Percentiles rank a stretch among this genome's conserved stretches.
Evolutionary conservation across 768 basidiomycete species (phyloP).

Genomic region (Suillus subluteus): DNA sequence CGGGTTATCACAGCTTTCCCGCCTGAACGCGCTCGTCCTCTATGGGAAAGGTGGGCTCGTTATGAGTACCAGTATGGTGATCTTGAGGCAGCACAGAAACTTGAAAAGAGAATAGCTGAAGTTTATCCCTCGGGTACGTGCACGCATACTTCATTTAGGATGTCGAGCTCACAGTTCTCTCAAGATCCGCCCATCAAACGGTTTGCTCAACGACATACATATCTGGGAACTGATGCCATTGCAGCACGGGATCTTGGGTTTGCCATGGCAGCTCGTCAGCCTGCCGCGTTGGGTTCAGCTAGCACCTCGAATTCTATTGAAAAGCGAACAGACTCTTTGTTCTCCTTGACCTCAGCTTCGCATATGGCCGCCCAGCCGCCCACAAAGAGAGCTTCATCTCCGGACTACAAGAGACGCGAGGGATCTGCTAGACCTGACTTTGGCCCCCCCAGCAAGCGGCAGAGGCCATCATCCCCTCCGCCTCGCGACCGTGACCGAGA

Average conservation of each 20-base stretch:
- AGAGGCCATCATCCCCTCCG: slow-evolving; percentile 50
- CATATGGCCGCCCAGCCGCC: slow-evolving; percentile 28
- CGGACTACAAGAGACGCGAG: slow-evolving; percentile 45
- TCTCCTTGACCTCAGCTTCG: slow-evolving; percentile 35
- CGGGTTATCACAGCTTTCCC: slow-evolving; percentile 79
- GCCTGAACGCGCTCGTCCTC: slow-evolving; percentile 74
- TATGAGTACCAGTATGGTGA: slow-evolving; percentile 98
- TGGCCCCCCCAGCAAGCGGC: slow-evolving; percentile 46
- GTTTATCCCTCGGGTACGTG: slow-evolving; percentile 80
- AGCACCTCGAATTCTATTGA: slow-evolving; percentile 27
- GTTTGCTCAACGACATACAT: slow-evolving; percentile 79
- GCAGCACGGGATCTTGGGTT: slow-evolving; percentile 89
- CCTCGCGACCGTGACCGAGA: slow-evolving; percentile 53
- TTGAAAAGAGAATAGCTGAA: slow-evolving; percentile 88
- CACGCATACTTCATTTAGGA: background rate
- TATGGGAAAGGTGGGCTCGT: slow-evolving; percentile 96
- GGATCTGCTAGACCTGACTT: slow-evolving; percentile 43
- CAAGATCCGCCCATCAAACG: slow-evolving; percentile 89
- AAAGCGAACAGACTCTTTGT: slow-evolving; percentile 40
- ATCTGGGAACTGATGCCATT: slow-evolving; percentile 83
- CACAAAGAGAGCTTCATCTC: slow-evolving; percentile 36
- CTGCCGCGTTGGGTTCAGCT: slow-evolving; percentile 22
- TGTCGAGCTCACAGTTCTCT: background rate
- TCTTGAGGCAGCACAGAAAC: slow-evolving; percentile 81
- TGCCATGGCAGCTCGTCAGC: slow-evolving; percentile 47